Evolutionary conservation across 2,329 filamentous ascomycete genomes (phyloP).

Genomic region (Nemania serpens): DNA sequence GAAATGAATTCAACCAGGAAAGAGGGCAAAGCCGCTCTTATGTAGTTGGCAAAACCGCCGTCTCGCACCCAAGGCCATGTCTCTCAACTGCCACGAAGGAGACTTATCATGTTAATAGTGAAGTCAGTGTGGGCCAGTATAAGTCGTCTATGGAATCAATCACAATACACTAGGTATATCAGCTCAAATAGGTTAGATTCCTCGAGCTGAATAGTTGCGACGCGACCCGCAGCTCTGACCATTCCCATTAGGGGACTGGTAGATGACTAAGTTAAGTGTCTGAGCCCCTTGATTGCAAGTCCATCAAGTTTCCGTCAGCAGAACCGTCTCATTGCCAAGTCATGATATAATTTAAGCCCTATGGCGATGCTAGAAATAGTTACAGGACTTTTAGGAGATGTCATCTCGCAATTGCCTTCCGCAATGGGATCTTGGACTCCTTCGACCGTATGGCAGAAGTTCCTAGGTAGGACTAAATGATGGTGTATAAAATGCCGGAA

Average conservation of each 20-base stretch:
- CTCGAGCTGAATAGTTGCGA: no score
- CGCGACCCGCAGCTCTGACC: no score
- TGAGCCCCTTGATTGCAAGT: no score
- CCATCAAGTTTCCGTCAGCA: no score
- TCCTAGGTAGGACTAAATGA: neutral
- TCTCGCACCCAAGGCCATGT: neutral
- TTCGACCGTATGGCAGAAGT: neutral
- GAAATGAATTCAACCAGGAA: neutral
- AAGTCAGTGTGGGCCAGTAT: no score
- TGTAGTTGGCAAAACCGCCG: neutral
- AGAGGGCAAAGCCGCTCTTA: neutral
- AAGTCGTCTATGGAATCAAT: no score
- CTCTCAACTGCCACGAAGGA: neutral
- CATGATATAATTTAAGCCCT: neutral
- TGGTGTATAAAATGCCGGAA: neutral
- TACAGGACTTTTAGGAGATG: neutral
- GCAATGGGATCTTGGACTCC: neutral
- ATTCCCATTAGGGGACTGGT: no score
- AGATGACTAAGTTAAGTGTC: no score
- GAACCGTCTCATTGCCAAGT: neutral
- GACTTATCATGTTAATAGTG: neutral
- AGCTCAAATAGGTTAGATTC: no score
- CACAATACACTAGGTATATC: no score
- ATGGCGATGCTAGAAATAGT: neutral
- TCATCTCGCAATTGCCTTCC: constrained; percentile 11